Evolutionary conservation across 2,329 filamentous ascomycete genomes (phyloP).

Genomic region (Epicoccum sorghinum): DNA sequence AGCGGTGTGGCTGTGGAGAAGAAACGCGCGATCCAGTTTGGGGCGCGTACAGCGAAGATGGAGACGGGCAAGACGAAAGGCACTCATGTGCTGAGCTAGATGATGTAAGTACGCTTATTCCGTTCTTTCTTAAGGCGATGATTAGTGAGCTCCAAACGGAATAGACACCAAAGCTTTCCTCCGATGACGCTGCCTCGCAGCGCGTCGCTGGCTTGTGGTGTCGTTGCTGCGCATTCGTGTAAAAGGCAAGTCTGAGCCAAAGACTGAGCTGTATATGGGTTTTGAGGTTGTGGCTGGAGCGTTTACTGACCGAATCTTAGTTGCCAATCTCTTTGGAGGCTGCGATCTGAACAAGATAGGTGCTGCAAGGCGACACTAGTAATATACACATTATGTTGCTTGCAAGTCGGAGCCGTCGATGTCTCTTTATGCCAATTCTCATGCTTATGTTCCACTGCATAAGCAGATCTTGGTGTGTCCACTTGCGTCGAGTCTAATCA

Average conservation of each 20-base stretch:
- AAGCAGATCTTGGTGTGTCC: too few relatives aligned
- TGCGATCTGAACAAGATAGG: too few relatives aligned
- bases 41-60: slow-evolving; percentile 51
- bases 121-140: slow-evolving; percentile 28
- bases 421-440: too few relatives aligned
- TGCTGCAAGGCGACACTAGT: too few relatives aligned
- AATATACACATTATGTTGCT: too few relatives aligned
- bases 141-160: slow-evolving; percentile 37
- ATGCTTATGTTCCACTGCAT: too few relatives aligned
- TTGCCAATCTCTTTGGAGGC: too few relatives aligned
- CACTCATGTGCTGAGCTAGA: slow-evolving; percentile 48
- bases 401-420: too few relatives aligned
- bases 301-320: too few relatives aligned
- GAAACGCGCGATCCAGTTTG: slow-evolving; percentile 77
- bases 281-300: too few relatives aligned
- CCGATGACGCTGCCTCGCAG: slow-evolving; percentile 6
- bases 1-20: slow-evolving; percentile 77
- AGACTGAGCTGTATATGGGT: background rate
- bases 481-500: too few relatives aligned
- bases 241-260: slow-evolving; percentile 47
- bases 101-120: background rate
- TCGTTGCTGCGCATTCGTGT: slow-evolving; percentile 21
- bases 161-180: slow-evolving; percentile 34
- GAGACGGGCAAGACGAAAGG: slow-evolving; percentile 56
- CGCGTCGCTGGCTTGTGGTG: slow-evolving; percentile 25